These are phyloP conservation scores for Davidsoniella virescens DNA, from an alignment of 2,329 filamentous ascomycete species.

Conservation along the genomic window DNA sequence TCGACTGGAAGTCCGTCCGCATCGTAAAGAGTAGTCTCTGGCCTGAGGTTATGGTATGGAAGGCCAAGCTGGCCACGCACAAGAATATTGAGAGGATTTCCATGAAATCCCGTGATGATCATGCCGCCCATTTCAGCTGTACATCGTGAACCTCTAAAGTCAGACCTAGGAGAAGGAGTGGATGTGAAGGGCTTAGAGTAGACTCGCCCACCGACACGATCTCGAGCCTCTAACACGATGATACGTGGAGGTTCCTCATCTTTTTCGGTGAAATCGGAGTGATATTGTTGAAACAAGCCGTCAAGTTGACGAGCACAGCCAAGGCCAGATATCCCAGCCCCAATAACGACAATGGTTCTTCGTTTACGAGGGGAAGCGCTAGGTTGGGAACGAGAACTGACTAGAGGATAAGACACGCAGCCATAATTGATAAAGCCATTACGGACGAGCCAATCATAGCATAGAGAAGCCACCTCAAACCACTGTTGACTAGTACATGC, in stretches of 20 bases:
- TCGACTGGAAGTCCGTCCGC: constrained; percentile 63
- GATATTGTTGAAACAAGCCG: constrained; percentile 67
- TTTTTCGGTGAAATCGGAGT: constrained; percentile 44
- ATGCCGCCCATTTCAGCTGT: constrained; percentile 97
- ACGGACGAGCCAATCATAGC: constrained; percentile 82
- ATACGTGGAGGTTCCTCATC: constrained; percentile 58
- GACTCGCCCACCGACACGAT: constrained; percentile 76
- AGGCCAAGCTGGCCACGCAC: constrained; percentile 81
- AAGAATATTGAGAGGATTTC: constrained; percentile 83
- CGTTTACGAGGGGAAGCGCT: constrained; percentile 28
- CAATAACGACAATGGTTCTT: constrained; percentile 71
- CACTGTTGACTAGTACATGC: constrained; percentile 80
- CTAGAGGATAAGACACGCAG: constrained; percentile 36
- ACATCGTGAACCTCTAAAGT: constrained; percentile 41
- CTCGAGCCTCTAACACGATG: constrained; percentile 71
- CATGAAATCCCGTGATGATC: constrained; percentile 95
- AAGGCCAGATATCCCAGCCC: constrained; percentile 85
- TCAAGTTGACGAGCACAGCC: constrained; percentile 86
- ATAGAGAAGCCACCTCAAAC: constrained; percentile 76
- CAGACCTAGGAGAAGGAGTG: constrained; percentile 31
- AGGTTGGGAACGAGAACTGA: constrained; percentile 37
- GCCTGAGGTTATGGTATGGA: constrained; percentile 64
- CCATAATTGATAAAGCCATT: constrained; percentile 95
- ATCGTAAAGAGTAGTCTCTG: constrained; percentile 83
- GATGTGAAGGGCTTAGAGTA: constrained; percentile 61